These are phyloP conservation scores for Nitzschia palea DNA, from an alignment of 108 stramenopile genomes.

Conservation along the genomic window DNA sequence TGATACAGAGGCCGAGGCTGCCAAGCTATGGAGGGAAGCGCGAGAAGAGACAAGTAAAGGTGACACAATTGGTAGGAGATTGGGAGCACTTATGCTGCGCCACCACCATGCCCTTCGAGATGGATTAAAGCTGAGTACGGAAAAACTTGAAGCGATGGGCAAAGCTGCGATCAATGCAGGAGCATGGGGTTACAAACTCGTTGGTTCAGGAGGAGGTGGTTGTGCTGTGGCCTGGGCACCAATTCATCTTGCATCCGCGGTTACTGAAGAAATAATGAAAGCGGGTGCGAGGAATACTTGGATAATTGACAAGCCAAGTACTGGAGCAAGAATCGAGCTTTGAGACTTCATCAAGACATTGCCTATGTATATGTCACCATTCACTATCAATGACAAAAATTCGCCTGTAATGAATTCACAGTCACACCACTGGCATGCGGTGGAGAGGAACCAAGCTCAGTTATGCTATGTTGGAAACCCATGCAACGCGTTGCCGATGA, in stretches of 20 bases:
- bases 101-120: slow-evolving; percentile 40
- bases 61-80: neutral
- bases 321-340: slow-evolving; percentile 27
- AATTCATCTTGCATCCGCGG: slow-evolving; percentile 4
- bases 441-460: too few relatives aligned
- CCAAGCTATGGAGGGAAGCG: slow-evolving; percentile 22
- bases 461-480: too few relatives aligned
- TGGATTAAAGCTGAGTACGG: slow-evolving; percentile 32
- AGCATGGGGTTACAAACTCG: slow-evolving; percentile 46
- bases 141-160: slow-evolving; percentile 31
- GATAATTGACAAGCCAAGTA: slow-evolving; percentile 16
- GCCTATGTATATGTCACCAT: too few relatives aligned
- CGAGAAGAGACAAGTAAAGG: neutral
- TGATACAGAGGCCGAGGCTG: slow-evolving; percentile 22
- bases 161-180: slow-evolving; percentile 35
- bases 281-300: slow-evolving; percentile 33
- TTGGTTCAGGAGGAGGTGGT: slow-evolving; percentile 46
- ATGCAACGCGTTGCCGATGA: too few relatives aligned
- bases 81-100: slow-evolving; percentile 19
- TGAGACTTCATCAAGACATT: too few relatives aligned
- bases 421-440: too few relatives aligned
- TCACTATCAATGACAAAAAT: too few relatives aligned
- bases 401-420: too few relatives aligned
- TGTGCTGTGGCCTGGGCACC: slow-evolving; percentile 41
- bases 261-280: slow-evolving; percentile 18